phyloP scores from a whole-genome alignment of 805 yeast species.

The Lachancea cidri region DNA sequence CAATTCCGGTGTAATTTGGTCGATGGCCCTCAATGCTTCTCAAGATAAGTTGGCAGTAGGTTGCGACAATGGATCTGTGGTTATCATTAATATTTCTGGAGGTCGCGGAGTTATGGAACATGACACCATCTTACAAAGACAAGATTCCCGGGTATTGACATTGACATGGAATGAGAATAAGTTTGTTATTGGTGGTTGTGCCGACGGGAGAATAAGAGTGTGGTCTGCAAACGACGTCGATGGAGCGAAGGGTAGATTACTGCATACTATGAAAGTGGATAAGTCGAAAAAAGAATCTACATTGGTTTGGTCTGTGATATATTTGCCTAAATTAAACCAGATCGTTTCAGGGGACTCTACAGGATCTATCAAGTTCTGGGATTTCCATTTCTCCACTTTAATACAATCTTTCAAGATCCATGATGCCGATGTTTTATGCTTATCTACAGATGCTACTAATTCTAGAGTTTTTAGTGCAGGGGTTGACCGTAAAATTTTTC shows the following conservation, averaged over 20 bases:
- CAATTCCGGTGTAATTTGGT: conserved; percentile 93
- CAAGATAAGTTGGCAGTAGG: conserved; percentile 76
- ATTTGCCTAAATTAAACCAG: conserved; percentile 58
- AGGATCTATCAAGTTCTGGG: conserved; percentile 93
- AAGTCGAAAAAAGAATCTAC: conserved; percentile 82
- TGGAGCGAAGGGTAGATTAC: conserved; percentile 55
- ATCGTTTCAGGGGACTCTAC: conserved; percentile 96
- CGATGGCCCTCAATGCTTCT: conserved; percentile 58
- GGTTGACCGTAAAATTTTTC: conserved; percentile 85
- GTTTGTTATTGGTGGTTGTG: conserved; percentile 83
- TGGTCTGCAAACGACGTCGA: conserved; percentile 52
- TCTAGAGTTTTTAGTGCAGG: conserved; percentile 80
- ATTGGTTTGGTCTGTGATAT: conserved; percentile 80
- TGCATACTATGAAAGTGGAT: conserved; percentile 87
- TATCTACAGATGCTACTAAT: conserved; percentile 56
- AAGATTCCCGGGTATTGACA: conserved; percentile 73
- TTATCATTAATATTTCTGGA: conserved; percentile 75
- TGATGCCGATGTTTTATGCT: conserved; percentile 83
- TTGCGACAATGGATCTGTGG: conserved; percentile 92
- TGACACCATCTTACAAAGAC: conserved; percentile 70
- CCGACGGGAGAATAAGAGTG: conserved; percentile 85
- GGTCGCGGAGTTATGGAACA: conserved; percentile 82
- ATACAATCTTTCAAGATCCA: conserved; percentile 78
- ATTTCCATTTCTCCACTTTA: conserved; percentile 65
- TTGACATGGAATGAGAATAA: conserved; percentile 69